Percentiles rank a stretch among this genome's conserved stretches.
Conservation (phyloP, 345 rosid genomes). For the Syzygium oleosum region DNA sequence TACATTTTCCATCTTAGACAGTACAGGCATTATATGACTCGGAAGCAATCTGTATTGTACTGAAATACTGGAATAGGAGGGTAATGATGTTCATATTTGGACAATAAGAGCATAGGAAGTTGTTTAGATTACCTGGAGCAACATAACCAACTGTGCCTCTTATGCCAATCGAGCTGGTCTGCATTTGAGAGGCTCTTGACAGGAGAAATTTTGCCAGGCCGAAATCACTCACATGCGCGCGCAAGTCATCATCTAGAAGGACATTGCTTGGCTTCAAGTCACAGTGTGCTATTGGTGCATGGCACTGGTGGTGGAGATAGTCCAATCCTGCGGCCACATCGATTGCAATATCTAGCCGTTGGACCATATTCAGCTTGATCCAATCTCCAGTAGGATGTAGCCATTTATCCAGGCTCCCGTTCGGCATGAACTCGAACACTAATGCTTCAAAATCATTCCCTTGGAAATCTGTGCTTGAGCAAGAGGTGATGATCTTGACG, state of each 20-base stretch:
- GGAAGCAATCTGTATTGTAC: neutral
- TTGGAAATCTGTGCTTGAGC: conserved; percentile 4
- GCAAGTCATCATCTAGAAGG: conserved; percentile 6
- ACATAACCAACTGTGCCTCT: conserved; percentile 15
- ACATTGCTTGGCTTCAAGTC: conserved; percentile 20
- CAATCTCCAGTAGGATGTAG: neutral
- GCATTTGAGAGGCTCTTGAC: neutral
- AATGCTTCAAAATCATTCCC: conserved; percentile 20
- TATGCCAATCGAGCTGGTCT: neutral
- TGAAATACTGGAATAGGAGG: neutral
- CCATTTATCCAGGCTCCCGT: conserved; percentile 14
- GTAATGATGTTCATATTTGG: neutral
- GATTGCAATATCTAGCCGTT: conserved; percentile 3
- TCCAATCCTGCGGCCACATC: conserved; percentile 9
- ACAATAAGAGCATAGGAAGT: neutral
- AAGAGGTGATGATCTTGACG: conserved; percentile 5
- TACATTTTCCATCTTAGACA: neutral
- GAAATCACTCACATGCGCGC: conserved; percentile 11
- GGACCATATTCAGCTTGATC: neutral
- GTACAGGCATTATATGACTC: neutral
- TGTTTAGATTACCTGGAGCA: conserved; percentile 11
- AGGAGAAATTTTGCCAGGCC: conserved; percentile 5
- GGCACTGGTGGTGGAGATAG: conserved; percentile 8
- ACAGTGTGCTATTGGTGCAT: conserved; percentile 6
- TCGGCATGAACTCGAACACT: conserved; percentile 13